phyloP scores from a whole-genome alignment of 306 rosid genomes.

The Inga oerstediana region DNA sequence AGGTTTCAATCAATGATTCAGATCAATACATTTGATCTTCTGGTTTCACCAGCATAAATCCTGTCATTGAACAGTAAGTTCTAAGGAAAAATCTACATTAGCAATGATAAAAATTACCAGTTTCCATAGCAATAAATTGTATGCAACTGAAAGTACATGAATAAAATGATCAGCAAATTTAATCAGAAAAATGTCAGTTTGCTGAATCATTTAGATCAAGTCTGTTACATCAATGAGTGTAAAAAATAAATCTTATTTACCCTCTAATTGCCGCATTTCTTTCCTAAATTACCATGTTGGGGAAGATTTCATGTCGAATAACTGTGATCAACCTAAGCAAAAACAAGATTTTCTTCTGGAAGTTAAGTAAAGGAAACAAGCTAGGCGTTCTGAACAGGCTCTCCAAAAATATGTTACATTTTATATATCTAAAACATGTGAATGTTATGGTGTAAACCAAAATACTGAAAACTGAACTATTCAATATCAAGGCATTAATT shows the following conservation, averaged over 20 bases:
- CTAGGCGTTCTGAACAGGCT: neutral
- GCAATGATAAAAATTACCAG: neutral
- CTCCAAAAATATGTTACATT: neutral
- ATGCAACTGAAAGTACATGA: neutral
- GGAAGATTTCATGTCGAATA: too few relatives aligned
- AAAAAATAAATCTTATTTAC: neutral
- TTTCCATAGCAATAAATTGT: neutral
- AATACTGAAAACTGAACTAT: too few relatives aligned
- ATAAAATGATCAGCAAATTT: neutral
- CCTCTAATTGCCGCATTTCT: neutral
- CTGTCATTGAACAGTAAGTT: neutral
- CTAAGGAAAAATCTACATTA: neutral
- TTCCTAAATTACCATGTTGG: neutral
- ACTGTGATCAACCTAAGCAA: neutral
- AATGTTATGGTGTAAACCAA: too few relatives aligned
- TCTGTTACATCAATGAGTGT: neutral
- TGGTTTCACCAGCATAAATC: constrained; percentile 3
- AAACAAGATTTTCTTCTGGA: neutral
- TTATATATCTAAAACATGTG: neutral
- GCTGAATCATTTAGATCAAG: neutral
- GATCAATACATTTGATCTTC: constrained; percentile 19
- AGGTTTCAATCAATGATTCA: constrained; percentile 9
- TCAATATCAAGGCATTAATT: too few relatives aligned
- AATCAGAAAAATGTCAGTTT: neutral
- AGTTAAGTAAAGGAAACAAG: neutral